Conservation (phyloP, 495 filamentous ascomycete genomes). For the Chlorociboria aeruginascens region DNA sequence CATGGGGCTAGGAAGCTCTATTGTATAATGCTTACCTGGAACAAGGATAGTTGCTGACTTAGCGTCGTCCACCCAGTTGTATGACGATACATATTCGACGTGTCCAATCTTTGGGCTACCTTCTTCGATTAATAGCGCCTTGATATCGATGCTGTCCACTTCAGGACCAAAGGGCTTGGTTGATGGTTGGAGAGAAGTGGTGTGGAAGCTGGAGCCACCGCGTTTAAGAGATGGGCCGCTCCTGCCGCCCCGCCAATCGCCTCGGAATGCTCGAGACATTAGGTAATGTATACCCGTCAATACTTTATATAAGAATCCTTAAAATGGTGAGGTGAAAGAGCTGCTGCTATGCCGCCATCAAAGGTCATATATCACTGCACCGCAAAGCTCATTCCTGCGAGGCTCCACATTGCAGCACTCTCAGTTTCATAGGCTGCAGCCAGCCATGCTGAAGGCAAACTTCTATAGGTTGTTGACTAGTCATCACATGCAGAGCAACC, state of each 20-base stretch:
- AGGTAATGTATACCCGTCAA: no score
- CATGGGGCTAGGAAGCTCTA: no score
- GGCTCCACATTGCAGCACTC: neutral
- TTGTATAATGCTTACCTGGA: slow-evolving; percentile 6
- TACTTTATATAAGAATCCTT: no score
- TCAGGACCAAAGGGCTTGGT: slow-evolving; percentile 5
- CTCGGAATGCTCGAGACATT: no score
- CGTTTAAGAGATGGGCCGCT: no score
- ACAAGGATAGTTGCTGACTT: slow-evolving; percentile 29
- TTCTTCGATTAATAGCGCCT: neutral
- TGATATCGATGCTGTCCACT: slow-evolving; percentile 10
- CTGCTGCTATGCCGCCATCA: no score
- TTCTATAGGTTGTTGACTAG: slow-evolving; percentile 3
- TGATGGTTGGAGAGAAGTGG: neutral
- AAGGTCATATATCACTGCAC: neutral
- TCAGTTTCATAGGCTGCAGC: slow-evolving; percentile 7
- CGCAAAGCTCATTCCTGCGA: neutral
- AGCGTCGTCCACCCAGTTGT: slow-evolving; percentile 38
- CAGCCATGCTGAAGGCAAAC: neutral
- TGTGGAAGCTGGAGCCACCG: no score
- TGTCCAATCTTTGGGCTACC: slow-evolving; percentile 15
- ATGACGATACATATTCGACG: slow-evolving; percentile 36
- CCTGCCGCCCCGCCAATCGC: no score
- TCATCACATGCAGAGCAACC: neutral
- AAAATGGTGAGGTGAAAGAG: no score